Base-by-base conservation (phyloP, 306 rosid genomes). In the Casuarina cunninghamiana region DNA sequence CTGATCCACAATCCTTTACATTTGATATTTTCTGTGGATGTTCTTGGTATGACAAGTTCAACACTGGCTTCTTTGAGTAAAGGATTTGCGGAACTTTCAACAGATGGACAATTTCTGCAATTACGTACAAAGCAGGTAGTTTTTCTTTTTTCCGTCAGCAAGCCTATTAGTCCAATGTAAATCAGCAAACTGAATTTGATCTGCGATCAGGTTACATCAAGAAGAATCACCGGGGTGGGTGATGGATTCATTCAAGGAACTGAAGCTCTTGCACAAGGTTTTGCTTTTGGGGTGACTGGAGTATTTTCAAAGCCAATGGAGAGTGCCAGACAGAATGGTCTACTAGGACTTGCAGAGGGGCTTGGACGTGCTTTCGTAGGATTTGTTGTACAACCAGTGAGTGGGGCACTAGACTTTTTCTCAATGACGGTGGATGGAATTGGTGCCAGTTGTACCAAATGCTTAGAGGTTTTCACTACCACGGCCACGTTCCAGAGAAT, bases 1-100 rank as follows among this genome's bases (percentile, higher is more conserved):
- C 83, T 95, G 84, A 93, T 95, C 81, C 99, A 95, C 77, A 95
- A 95, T 83, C 99, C 99, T 53, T 80, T 95, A 66, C 99, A 95
- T 83, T 82, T 95, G 77, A 86, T 95, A 85, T 95, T 93, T 87
- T 93, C 97, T 5, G 95, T 95, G 10, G 94, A 95, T 85, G 99
- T 95, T 35, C 90, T 95, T 73, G 97, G 99, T 79, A 93, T 95
- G 97, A 88, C 99, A 72, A 95, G 99, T 78, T 95, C 99, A 88
- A 95, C 99, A 5, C 78, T 95, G 75, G 89, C 99, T 72, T 95
- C 99, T 75, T 87, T 95, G 63, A 90, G 99, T 82, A 93, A 86
- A 86, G 99, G 99, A 77, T 93, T 95, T 80, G 99, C 99, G 11
- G 97, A 93, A 85, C 95, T 95, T 77, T 95, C 99, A 53, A 95